A percentile compares a stretch with the other conserved stretches of the same genome.
Evolutionary conservation across 805 yeast species (phyloP).

Genomic region (Yueomyces sinensis): DNA sequence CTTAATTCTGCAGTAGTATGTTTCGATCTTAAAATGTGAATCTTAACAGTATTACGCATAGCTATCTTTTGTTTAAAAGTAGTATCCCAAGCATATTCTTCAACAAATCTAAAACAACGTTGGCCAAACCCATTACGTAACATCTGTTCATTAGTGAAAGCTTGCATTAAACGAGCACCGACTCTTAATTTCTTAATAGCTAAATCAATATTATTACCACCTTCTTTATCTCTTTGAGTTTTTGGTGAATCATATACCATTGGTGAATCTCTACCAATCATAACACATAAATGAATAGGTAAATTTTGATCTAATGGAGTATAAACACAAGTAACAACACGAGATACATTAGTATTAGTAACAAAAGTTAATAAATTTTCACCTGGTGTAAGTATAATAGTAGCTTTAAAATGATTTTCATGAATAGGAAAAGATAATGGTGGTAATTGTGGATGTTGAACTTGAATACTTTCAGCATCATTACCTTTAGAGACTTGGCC

Average conservation of each 20-base stretch:
- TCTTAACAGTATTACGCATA: slow-evolving; percentile 50
- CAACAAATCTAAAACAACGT: slow-evolving; percentile 63
- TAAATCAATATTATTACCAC: slow-evolving; percentile 52
- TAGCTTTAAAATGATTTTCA: slow-evolving; percentile 58
- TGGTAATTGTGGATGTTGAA: slow-evolving; percentile 36
- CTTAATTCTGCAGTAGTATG: slow-evolving; percentile 59
- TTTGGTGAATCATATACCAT: slow-evolving; percentile 57
- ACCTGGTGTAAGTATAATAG: slow-evolving; percentile 62
- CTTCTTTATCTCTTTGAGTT: slow-evolving; percentile 30
- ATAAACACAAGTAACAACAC: slow-evolving; percentile 30
- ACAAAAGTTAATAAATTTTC: slow-evolving; percentile 39
- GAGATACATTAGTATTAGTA: slow-evolving; percentile 29
- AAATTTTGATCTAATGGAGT: slow-evolving; percentile 49
- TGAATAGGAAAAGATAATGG: slow-evolving; percentile 59
- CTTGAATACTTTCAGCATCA: slow-evolving; percentile 28
- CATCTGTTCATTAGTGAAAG: slow-evolving; percentile 87
- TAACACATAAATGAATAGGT: slow-evolving; percentile 68
- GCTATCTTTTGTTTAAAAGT: slow-evolving; percentile 23
- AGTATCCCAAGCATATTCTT: slow-evolving; percentile 45
- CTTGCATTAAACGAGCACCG: slow-evolving; percentile 82
- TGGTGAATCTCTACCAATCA: slow-evolving; percentile 67
- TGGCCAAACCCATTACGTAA: slow-evolving; percentile 61
- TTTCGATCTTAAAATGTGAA: slow-evolving; percentile 62
- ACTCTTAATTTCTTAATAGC: slow-evolving; percentile 66
- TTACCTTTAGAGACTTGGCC: slow-evolving; percentile 27